Base-by-base conservation (phyloP, 1,139 yeast species). In the Geotrichum phurueaensis region DNA sequence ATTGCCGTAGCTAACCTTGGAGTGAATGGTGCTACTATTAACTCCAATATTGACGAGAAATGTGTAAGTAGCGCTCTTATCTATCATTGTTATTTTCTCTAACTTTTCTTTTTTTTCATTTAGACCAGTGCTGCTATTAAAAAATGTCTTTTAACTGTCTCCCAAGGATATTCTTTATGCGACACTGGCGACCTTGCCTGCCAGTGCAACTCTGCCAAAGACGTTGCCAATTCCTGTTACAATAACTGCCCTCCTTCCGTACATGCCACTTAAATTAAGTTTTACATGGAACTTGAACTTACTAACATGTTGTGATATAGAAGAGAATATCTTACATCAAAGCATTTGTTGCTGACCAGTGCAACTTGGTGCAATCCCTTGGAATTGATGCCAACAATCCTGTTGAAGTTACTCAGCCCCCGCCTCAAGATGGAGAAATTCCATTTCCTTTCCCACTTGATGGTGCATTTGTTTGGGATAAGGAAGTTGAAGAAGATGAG, bases 341-440 rank as follows among this genome's bases (percentile, higher is more conserved):
- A 45, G 57, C 62, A 7, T 61, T 61, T 55, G 63, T 63, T 23
- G 58, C 62, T 39, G 63, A 59, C 25, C 64, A 66, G 22, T 66
- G 69, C 60, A 59, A 60, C 33, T 49, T 57, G 33, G 54, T 61
- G 23, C 23, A 51, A 39, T 33, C 57, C 13, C 56, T 53, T 47
- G 62, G 57, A 20, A 12, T 57, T n/a, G 51, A 56, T 53, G 65
- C 64, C 36, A 50, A 64, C n/a, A 65, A 65, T 12, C 53, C 69
- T 12, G 65, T 69, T 53, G 64, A 60, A 31, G 69, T 67, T 43
- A 62, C 65, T n/a, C 63, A 62, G 15, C 60, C 63, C 39, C 70
- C 68, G 54, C 67, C 66, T 59, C 65, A 67, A 13, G 71, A 68
- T 54, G 65, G 66, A 48, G 50, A 52, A 29, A 54, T 63, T 27